A percentile compares a stretch with the other conserved stretches of the same genome.
Conservation (phyloP, 2,329 filamentous ascomycete genomes). For the Didymella arachidicola region DNA sequence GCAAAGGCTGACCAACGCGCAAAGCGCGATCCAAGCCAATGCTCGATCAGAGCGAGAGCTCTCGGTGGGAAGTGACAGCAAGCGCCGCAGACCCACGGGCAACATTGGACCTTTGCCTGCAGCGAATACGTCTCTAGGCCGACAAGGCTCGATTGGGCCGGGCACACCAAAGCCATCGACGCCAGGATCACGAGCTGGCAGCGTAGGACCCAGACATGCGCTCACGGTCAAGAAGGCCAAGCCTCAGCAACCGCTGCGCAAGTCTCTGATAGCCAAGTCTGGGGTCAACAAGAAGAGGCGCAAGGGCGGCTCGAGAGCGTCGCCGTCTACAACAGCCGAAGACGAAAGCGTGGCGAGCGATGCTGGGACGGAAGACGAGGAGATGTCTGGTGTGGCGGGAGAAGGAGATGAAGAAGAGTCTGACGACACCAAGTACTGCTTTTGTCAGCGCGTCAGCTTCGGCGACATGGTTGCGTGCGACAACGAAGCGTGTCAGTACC, state of each 20-base stretch:
- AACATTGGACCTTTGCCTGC: conserved; percentile 62
- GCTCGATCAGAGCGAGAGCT: conserved; percentile 59
- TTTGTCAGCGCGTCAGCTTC: conserved; percentile 83
- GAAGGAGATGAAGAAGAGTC: conserved; percentile 69
- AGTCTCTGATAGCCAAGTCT: conserved; percentile 46
- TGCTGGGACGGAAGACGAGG: conserved; percentile 54
- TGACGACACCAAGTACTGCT: conserved; percentile 80
- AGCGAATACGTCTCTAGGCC: conserved; percentile 62
- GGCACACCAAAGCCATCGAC: conserved; percentile 69
- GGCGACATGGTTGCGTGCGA: conserved; percentile 91
- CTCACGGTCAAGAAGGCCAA: conserved; percentile 62
- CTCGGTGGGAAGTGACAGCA: conserved; percentile 63
- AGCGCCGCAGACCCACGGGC: conserved; percentile 65
- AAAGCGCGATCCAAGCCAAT: conserved; percentile 42
- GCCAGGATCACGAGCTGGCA: conserved; percentile 64
- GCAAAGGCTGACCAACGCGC: conserved; percentile 47
- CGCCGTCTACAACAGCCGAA: conserved; percentile 55
- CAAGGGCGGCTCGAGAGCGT: conserved; percentile 49
- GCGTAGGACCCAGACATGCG: conserved; percentile 62
- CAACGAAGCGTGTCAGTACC: conserved; percentile 79
- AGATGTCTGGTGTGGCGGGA: conserved; percentile 60
- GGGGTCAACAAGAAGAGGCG: conserved; percentile 50
- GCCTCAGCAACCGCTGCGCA: conserved; percentile 58
- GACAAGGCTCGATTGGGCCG: conserved; percentile 68
- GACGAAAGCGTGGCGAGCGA: conserved; percentile 63